Percentiles rank a stretch among this genome's conserved stretches.
phyloP scores from a whole-genome alignment of 2,329 filamentous ascomycete species.

The Tolypocladium nubicola region DNA sequence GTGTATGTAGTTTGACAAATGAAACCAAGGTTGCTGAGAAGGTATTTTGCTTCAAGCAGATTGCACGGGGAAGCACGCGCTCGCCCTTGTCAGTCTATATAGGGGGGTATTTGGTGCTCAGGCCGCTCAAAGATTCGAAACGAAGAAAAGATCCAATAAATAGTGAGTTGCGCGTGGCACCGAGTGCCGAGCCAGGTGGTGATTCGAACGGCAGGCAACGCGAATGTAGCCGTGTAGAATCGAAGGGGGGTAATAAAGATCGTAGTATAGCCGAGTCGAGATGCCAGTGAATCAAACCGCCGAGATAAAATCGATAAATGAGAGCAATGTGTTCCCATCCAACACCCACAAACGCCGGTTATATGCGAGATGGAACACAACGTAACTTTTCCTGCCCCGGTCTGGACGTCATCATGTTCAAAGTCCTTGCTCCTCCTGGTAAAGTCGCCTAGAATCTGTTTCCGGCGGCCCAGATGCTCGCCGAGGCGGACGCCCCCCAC shows the following conservation, averaged over 20 bases:
- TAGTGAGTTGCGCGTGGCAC: background rate
- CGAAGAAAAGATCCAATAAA: slow-evolving; percentile 4
- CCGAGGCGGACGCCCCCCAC: slow-evolving; percentile 76
- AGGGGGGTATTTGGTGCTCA: slow-evolving; percentile 24
- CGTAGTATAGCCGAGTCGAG: slow-evolving; percentile 15
- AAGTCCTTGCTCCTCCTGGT: background rate
- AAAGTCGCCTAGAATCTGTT: slow-evolving; percentile 41
- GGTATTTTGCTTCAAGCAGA: slow-evolving; percentile 17
- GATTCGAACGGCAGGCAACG: background rate
- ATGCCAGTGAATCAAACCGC: slow-evolving; percentile 13
- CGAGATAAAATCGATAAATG: slow-evolving; percentile 3
- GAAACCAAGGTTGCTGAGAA: slow-evolving; percentile 12
- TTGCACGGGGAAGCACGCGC: slow-evolving; percentile 10
- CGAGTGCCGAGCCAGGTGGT: background rate
- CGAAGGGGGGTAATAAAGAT: slow-evolving; percentile 14
- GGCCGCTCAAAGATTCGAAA: slow-evolving; percentile 11
- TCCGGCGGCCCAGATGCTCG: slow-evolving; percentile 68
- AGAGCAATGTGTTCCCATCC: slow-evolving; percentile 7
- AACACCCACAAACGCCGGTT: slow-evolving; percentile 9
- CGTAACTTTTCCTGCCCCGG: slow-evolving; percentile 4
- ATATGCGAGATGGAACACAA: slow-evolving; percentile 7
- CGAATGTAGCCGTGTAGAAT: slow-evolving; percentile 7
- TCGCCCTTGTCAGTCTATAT: slow-evolving; percentile 25
- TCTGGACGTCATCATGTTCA: slow-evolving; percentile 12
- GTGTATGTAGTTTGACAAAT: slow-evolving; percentile 17